Evolutionary conservation across 1,139 yeast species (phyloP).

Genomic region (Geotrichum fermentans): DNA sequence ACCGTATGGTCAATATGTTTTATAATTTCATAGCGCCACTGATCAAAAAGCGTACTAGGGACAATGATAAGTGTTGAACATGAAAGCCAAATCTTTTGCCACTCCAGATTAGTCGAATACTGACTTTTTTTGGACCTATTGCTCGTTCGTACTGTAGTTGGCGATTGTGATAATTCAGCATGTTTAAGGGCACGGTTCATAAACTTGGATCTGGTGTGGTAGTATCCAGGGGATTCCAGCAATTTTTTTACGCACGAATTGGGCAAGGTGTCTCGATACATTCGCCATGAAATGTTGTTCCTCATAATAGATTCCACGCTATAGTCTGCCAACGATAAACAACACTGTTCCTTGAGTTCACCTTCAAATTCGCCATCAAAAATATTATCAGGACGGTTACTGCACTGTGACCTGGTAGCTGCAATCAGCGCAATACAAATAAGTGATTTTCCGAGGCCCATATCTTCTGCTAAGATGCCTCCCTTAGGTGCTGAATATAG

Average conservation of each 20-base stretch:
- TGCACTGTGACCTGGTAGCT: conserved; percentile 49
- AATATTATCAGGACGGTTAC: conserved; percentile 42
- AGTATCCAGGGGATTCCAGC: conserved; percentile 10
- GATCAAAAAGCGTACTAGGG: conserved; percentile 63
- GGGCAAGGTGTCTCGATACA: conserved; percentile 43
- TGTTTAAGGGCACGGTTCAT: conserved; percentile 30
- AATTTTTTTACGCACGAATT: conserved; percentile 36
- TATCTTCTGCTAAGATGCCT: conserved; percentile 69
- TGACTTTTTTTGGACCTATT: conserved; percentile 24
- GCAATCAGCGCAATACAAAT: conserved; percentile 61
- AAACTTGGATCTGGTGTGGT: conserved; percentile 7
- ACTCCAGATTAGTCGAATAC: conserved; percentile 20
- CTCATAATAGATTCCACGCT: conserved; percentile 45
- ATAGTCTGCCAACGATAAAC: conserved; percentile 38
- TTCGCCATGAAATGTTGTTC: conserved; percentile 56
- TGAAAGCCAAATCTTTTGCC: conserved; percentile 42
- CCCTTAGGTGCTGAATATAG: conserved; percentile 43
- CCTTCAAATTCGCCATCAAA: conserved; percentile 18
- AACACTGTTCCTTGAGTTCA: conserved; percentile 3
- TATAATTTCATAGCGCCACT: conserved; percentile 56
- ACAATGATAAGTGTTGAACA: conserved; percentile 56
- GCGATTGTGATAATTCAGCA: conserved; percentile 18
- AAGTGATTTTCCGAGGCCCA: conserved; percentile 71
- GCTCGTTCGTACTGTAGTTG: conserved; percentile 21
- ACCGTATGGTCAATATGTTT: conserved; percentile 47